A percentile compares a stretch with the other conserved stretches of the same genome.
phyloP scores from a whole-genome alignment of 2,329 filamentous ascomycete species.

The Domatiomyces catenatus region DNA sequence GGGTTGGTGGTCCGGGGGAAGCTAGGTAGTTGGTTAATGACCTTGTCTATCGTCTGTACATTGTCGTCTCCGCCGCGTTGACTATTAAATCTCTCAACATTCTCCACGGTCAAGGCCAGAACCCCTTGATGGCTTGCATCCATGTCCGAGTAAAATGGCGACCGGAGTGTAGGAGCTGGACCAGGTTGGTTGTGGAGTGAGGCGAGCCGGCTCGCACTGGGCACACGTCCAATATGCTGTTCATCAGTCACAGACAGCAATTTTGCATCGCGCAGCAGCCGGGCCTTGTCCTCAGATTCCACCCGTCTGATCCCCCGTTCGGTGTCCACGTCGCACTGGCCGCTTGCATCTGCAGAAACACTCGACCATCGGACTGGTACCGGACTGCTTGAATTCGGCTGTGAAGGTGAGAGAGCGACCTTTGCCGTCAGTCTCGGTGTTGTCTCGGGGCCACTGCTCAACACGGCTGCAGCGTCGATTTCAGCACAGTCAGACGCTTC shows the following conservation, averaged over 20 bases:
- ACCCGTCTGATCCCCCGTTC: constrained; percentile 33
- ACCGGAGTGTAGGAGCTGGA: background rate
- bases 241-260: constrained; percentile 33
- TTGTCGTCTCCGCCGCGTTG: background rate
- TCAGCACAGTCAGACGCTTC: constrained; percentile 14
- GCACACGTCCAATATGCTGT: background rate
- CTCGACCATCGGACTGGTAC: constrained; percentile 14
- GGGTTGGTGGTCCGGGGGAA: background rate
- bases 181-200: background rate
- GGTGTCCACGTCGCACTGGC: constrained; percentile 22
- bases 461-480: constrained; percentile 3
- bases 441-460: background rate
- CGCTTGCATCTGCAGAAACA: constrained; percentile 7
- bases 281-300: constrained; percentile 40
- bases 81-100: constrained; percentile 32
- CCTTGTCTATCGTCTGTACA: background rate
- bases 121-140: constrained; percentile 1
- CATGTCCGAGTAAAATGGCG: constrained; percentile 26
- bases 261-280: constrained; percentile 39
- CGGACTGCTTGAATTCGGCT: background rate
- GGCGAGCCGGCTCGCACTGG: background rate
- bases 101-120: constrained; percentile 36
- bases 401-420: background rate
- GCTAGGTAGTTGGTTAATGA: background rate
- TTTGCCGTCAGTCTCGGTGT: background rate